Evolutionary conservation across 768 basidiomycete species (phyloP).

Genomic region (Russula sp.): DNA sequence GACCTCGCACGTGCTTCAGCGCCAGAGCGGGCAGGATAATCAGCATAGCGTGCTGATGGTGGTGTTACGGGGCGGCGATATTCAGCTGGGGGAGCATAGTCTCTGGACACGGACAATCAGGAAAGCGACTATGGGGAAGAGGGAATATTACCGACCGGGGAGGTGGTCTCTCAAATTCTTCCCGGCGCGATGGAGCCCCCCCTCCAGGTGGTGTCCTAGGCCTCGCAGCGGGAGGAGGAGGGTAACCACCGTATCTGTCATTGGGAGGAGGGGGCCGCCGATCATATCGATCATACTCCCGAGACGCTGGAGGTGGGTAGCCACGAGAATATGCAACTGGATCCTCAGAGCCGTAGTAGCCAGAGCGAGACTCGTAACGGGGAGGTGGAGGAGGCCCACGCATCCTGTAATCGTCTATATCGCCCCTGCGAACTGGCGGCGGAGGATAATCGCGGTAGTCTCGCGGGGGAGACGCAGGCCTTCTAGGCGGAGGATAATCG

Average conservation of each 20-base stretch:
- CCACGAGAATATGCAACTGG: conserved; percentile 44
- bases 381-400: conserved; percentile 49
- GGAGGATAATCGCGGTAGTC: conserved; percentile 61
- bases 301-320: conserved; percentile 42
- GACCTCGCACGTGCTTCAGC: conserved; percentile 20
- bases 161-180: conserved; percentile 28
- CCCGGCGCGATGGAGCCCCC: conserved; percentile 23
- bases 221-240: conserved; percentile 32
- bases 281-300: conserved; percentile 50
- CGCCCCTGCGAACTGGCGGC: conserved; percentile 43
- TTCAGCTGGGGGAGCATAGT: conserved; percentile 21
- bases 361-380: conserved; percentile 45
- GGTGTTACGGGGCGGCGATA: conserved; percentile 25
- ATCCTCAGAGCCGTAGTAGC: conserved; percentile 38
- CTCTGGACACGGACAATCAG: conserved; percentile 12
- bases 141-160: conserved; percentile 9
- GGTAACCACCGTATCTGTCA: conserved; percentile 36
- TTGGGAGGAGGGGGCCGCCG: conserved; percentile 40
- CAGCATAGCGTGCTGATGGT: conserved; percentile 22
- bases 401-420: conserved; percentile 62
- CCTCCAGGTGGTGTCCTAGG: conserved; percentile 22
- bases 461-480: conserved; percentile 54
- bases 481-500: conserved; percentile 41
- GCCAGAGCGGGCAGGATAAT: conserved; percentile 24
- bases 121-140: not conserved